Base-by-base conservation (phyloP, 1,284 basidiomycete genomes). In the Tetrapyrgos nigripes region DNA sequence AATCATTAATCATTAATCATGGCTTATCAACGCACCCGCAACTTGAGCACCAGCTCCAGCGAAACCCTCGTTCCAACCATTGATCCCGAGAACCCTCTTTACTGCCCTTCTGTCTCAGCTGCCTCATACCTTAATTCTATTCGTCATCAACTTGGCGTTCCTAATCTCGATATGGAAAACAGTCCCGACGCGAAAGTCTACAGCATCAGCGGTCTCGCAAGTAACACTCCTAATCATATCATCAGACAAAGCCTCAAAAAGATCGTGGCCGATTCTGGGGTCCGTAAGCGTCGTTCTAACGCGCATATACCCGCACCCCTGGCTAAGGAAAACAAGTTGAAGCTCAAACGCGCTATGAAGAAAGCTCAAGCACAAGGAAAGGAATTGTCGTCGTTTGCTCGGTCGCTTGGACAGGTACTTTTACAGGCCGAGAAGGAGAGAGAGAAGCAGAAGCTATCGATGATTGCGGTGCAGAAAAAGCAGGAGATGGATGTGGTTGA, bases 101-200 rank as follows among this genome's bases (percentile, higher is more conserved):
- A 80, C 62, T 80, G 79, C 55, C 81, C 81, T 17, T 64, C 73
- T 33, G 62, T 82, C 9, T 67, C 79, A 57, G 79, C 79, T n/a
- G 65, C 71, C 49, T 64, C 70, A 19, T 83, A 77, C 64, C 68
- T 83, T 50, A 69, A 76, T 53, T 71, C 66, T 37, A 62, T 62
- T 57, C 66, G 52, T 44, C 51, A 46, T 23, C 50, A 48, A 17
- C 40, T 21, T 26, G 24, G 28, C 24, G 9, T 40, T 48, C 10
- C 35, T n/a, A n/a, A n/a, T n/a, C n/a, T 26, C 45, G n/a, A n/a
- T n/a, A n/a, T n/a, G n/a, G n/a, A n/a, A n/a, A n/a, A n/a, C n/a
- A n/a, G n/a, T n/a, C n/a, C n/a, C n/a, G n/a, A n/a, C n/a, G n/a
- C n/a, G n/a, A n/a, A n/a, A n/a, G n/a, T n/a, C n/a, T n/a, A n/a